Base-by-base conservation (phyloP, 2,329 filamentous ascomycete species). In the Fusarium clavum region DNA sequence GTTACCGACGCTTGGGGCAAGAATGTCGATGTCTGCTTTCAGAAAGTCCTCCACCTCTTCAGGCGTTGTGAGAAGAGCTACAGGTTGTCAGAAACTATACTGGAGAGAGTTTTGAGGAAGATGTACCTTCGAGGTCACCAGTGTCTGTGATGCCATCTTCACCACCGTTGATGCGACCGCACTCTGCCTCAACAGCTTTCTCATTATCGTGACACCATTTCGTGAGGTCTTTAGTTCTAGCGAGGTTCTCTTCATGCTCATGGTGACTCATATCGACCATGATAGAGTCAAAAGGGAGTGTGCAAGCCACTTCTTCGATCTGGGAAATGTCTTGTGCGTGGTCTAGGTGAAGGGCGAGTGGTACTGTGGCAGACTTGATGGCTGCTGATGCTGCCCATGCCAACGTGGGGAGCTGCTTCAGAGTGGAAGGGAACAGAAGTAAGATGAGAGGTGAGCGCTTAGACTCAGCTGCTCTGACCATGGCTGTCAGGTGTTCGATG, bases 1-100 rank as follows among this genome's bases (percentile, higher is more conserved):
- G 73, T 94, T 94, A 5, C 91, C 92, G 78, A 94, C 91, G 3
- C 90, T 90, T 1, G 92, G 91, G 5, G 92, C 92, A 16, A 94
- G 81, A 81, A 90, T 91, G 73, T 94, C 89, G 74, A 94, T 91
- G 1, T 91, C 91, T 13, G 90, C 91, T 4, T 83, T 85, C 6
- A 92, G 85, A 73, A 94, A 94, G 73, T 92, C 88, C 67, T 89
- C 85, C 10, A 89, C 90, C 79, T 94, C 87, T 67, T 91, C 90
- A 0, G 87, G 85, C 0, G 90, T 92, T 0, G 91, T 94, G 67
- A 93, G 58, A 2, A 64, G 45, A 5, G 62, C 62, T 71, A 2
- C 0, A 1, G 20, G 0, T 11, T 38, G 13, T 65, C n/a, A 59
- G n/a, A 53, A 8, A 18, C n/a, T 2, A 5, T n/a, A 24, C 8